Percentiles rank a stretch among this genome's conserved stretches.
Evolutionary conservation across 179 eudicot genomes (phyloP).

Genomic region (Beta macrorhiza): DNA sequence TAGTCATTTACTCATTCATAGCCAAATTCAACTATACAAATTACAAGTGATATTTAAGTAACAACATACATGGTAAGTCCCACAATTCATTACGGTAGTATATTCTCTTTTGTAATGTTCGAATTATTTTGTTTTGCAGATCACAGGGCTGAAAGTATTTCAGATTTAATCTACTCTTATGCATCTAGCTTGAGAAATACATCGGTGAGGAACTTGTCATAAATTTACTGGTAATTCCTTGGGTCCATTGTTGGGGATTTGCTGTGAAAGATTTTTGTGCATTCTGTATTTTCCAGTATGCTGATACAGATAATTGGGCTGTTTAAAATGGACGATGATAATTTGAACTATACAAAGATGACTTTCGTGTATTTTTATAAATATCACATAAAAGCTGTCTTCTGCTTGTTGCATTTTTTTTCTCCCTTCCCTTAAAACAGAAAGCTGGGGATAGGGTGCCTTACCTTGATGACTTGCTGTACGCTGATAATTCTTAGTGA

Average conservation of each 20-base stretch:
- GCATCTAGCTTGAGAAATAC: constrained; percentile 57
- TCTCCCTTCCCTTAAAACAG: background rate
- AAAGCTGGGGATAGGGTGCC: background rate
- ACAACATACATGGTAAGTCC: background rate
- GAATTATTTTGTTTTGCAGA: constrained; percentile 45
- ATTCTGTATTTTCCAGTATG: background rate
- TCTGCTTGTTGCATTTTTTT: background rate
- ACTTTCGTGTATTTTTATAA: background rate
- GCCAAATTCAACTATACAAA: too few relatives aligned
- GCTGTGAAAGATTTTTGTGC: constrained; percentile 14
- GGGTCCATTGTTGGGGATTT: constrained; percentile 32
- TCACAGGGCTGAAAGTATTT: constrained; percentile 44
- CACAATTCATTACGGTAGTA: background rate
- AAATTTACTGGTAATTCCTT: constrained; percentile 52
- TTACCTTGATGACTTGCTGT: background rate
- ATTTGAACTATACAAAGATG: background rate
- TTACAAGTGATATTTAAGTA: too few relatives aligned
- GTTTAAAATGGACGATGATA: too few relatives aligned
- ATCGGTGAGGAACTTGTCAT: constrained; percentile 80
- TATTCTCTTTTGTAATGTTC: constrained; percentile 19
- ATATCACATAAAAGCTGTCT: background rate
- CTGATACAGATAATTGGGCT: background rate
- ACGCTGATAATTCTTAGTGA: background rate
- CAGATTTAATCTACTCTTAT: constrained; percentile 58
- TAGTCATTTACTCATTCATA: too few relatives aligned